These are phyloP conservation scores for Cymbopogon flexuosus DNA, from an alignment of 202 grass and related monocot genomes.

Conservation along the genomic window DNA sequence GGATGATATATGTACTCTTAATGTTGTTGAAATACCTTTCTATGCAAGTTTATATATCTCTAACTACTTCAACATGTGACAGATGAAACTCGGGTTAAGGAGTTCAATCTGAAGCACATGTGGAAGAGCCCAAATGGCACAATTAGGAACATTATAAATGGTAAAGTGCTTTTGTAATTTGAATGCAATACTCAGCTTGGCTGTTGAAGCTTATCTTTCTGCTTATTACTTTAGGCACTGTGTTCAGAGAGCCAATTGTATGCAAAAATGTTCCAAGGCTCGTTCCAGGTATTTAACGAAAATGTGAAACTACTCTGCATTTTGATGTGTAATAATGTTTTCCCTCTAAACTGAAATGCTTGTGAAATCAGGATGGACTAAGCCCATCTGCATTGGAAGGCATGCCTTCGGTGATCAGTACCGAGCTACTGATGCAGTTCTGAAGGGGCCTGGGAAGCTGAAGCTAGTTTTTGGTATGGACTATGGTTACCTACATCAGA, in stretches of 20 bases:
- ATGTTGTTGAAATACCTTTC: slow-evolving; percentile 18
- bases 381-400: slow-evolving; percentile 99
- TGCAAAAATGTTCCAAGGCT: slow-evolving; percentile 91
- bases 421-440: slow-evolving; percentile 85
- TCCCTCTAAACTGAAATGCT: slow-evolving; percentile 16
- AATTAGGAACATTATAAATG: slow-evolving; percentile 98
- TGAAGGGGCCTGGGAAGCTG: slow-evolving; percentile 98
- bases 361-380: slow-evolving; percentile 76
- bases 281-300: slow-evolving; percentile 70
- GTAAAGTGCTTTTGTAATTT: slow-evolving; percentile 35
- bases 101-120: slow-evolving; percentile 93
- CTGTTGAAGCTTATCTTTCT: slow-evolving; percentile 19
- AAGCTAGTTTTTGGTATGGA: slow-evolving; percentile 89
- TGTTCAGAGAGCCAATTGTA: slow-evolving; percentile 98
- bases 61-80: slow-evolving; percentile 28
- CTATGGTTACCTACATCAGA: slow-evolving; percentile 12
- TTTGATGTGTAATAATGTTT: slow-evolving; percentile 18
- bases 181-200: slow-evolving; percentile 10
- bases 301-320: neutral
- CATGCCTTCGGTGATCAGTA: slow-evolving; percentile 99
- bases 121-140: slow-evolving; percentile 99
- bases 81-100: slow-evolving; percentile 91
- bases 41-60: neutral
- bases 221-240: slow-evolving; percentile 54
- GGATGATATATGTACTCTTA: slow-evolving; percentile 5